Evolutionary conservation across 495 filamentous ascomycete species (phyloP), one percentile per base, ranked within the genome.

Genomic region (Xylaria longipes): DNA sequence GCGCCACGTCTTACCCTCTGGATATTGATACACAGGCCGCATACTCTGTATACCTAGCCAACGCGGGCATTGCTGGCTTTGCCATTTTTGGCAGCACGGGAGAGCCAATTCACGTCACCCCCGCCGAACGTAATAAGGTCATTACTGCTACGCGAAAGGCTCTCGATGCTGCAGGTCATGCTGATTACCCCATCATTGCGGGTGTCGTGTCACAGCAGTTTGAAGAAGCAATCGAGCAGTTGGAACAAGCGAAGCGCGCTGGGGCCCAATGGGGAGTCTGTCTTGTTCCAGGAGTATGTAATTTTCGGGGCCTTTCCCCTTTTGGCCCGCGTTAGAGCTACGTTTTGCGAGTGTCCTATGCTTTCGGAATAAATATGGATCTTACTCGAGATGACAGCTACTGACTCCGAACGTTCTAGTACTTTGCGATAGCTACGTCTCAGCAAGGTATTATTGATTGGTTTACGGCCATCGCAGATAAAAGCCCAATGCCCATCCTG

Each of bases 11-110:
- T 20, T 67, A 67, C 48, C 46, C 65, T 5, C 15, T 60, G 52
- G 66, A 57, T 29, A 22, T 58, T 4, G 50, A 58, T 11, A 58
- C 66, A 5, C 50, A 61, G 25, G 52, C 67, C 14, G 41, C 54
- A 6, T 61, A 69, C 41, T 69, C 67, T 22, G 67, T 69, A 43
- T 69, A 69, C 12, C 41, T 69, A 20, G 54, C 67, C 37, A 64
- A 68, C 62, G 62, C 72, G 60, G 72, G 76, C 69, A 78, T 75
- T 62, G 56, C 67, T 37, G 67, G 67, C 56, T 62, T 69, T 29
- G 67, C 65, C 35, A 56, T 67, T 46, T 62, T 63, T 54, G 68
- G 56, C 33, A 70, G 45, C 56, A 63, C 57, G 9, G 45, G 68
- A 35, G 56, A 63, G 57, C 57, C 68, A 14, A 56, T 65, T 15